Evolutionary conservation across 805 yeast species (phyloP), one percentile per base, ranked within the genome.

Genomic region (Ogataea nitratoaversa): DNA sequence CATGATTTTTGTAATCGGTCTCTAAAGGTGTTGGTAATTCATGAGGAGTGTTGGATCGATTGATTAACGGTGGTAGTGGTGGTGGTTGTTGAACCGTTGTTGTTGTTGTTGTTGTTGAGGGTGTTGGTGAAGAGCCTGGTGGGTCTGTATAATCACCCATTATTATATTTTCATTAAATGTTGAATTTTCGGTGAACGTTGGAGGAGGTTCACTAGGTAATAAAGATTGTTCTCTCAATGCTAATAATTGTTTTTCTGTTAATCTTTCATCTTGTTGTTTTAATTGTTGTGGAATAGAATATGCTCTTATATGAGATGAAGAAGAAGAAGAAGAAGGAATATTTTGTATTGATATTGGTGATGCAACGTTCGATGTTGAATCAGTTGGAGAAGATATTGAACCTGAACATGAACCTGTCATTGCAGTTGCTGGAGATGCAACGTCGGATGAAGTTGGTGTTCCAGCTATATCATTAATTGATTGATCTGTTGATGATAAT

Each of bases 201-300:
- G 31, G 31, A n/a, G 49, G 50, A 19, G 79, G 79, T 30, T 67
- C 82, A 2, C 87, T 79, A 0, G 91, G 90, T 18, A 82, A 52
- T 31, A 83, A 62, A 5, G 83, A 72, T 34, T 72, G 71, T 54
- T 82, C 90, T 35, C 70, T 70, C 4, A 68, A 59, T 42, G 70
- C 63, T 49, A 81, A 57, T 13, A 70, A 52, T 44, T 81, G 82
- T 55, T 84, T 83, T 43, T 83, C 91, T 1, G 78, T 56, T 27
- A 72, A 35, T n/a, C 53, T 49, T 9, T 37, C 17, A 27, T 19
- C 25, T 19, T 47, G 44, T n/a, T 11, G 19, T 11, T 5, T 19
- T 19, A 5, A 35, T 22, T n/a, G 18, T 27, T 8, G 16, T 19
- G 34, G 35, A 30, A 19, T 7, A 8, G 22, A 17, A 19, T 29